Evolutionary conservation across 176 grass and related monocot genomes (phyloP), one percentile per base, ranked within the genome.

Genomic region (Saccharum officinarum): DNA sequence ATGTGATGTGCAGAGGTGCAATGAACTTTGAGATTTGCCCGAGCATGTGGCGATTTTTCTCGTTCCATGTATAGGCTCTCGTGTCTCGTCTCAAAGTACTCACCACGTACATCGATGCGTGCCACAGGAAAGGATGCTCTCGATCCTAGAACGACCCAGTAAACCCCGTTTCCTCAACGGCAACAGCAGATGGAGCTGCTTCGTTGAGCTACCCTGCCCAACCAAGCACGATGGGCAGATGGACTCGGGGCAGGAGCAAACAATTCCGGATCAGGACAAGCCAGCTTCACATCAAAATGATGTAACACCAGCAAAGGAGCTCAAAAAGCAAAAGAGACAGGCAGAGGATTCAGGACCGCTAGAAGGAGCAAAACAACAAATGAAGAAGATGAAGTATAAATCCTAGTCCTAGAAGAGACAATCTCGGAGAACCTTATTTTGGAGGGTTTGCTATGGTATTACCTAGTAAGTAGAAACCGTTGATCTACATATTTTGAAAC

Each of bases 211-310:
- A 42, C 82, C 33, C 69, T 80, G 26, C 59, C 75, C 68, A 68
- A 46, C 76, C 17, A 80, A 61, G 25, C 1, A 30, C 18, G 49
- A 20, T 5, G 46, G 8, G 28, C 63, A 47, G 39, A 50, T 31
- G 45, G 45, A 76, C 13, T 30, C 67, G 60, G 31, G 11, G 49
- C 33, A 54, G 10, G 1, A 52, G 1, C 10, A 47, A 25, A n/a
- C 49, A 45, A 67, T 60, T 40, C 49, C n/a, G 18, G 49, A 76
- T 18, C 49, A 20, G 34, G 62, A 86, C 72, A 77, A 70, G 16
- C 8, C 18, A 77, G 39, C 41, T 71, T 69, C 82, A 69, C 71
- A 65, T 69, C 70, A 45, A 33, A 69, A 70, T n/a, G 77, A 81
- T 16, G 55, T 34, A 57, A 49, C 77, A 81, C 50, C 50, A 17